Evolutionary conservation across 192 early-diverging fungal species (phyloP).

Genomic region (Coemansia umbellata): DNA sequence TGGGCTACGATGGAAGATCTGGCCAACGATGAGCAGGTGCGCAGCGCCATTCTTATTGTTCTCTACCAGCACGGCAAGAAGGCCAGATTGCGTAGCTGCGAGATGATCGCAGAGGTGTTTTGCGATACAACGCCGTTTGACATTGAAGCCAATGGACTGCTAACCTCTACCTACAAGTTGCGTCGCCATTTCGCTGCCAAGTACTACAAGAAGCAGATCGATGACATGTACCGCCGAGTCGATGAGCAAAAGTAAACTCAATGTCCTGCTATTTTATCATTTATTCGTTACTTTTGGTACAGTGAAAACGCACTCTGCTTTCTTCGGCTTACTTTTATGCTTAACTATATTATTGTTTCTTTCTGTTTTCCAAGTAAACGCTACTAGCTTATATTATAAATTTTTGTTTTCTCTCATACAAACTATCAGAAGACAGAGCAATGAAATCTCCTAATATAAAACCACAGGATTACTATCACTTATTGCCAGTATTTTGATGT

Average conservation of each 20-base stretch:
- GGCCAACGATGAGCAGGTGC: slow-evolving; percentile 48
- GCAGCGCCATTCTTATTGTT: slow-evolving; percentile 56
- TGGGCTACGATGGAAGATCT: slow-evolving; percentile 29
- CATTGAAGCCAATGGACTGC: slow-evolving; percentile 69
- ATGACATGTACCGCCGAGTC: slow-evolving; percentile 57
- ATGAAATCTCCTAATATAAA: neutral
- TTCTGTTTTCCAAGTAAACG: too few species aligned
- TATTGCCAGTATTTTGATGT: slow-evolving; percentile 49
- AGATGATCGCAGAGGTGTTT: slow-evolving; percentile 66
- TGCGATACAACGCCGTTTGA: slow-evolving; percentile 67
- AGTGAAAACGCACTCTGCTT: too few species aligned
- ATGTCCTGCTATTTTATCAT: neutral
- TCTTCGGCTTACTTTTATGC: too few species aligned
- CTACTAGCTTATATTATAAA: neutral
- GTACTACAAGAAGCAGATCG: slow-evolving; percentile 60
- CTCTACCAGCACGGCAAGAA: slow-evolving; percentile 59
- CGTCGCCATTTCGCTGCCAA: slow-evolving; percentile 69
- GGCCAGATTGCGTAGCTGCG: slow-evolving; percentile 78
- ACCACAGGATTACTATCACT: neutral
- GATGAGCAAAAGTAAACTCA: neutral
- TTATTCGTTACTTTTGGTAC: slow-evolving; percentile 2
- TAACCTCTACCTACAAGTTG: slow-evolving; percentile 88
- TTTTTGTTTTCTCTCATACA: neutral
- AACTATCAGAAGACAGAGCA: neutral
- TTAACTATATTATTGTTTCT: too few species aligned